Evolutionary conservation across 768 basidiomycete species (phyloP).

Genomic region (Hirschioporus abietinus): DNA sequence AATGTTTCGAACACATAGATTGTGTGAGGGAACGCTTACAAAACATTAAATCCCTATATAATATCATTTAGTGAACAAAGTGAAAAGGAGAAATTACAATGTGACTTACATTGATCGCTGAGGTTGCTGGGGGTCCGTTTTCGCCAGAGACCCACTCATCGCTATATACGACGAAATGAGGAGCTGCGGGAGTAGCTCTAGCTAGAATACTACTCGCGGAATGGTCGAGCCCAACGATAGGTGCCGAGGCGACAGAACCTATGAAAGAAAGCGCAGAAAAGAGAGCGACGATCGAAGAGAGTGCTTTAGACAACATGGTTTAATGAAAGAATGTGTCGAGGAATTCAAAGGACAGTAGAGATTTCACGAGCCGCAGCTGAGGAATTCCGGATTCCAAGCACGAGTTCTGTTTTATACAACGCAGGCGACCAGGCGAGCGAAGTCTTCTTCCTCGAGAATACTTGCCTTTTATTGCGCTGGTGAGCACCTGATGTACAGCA

Average conservation of each 20-base stretch:
- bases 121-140: constrained; percentile 42
- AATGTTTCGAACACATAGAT: background rate
- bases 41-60: constrained; percentile 52
- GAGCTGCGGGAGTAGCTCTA: constrained; percentile 39
- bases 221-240: constrained; percentile 19
- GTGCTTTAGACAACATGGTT: background rate
- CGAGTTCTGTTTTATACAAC: background rate
- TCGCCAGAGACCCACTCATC: constrained; percentile 38
- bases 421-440: background rate
- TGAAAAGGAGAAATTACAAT: too few species aligned
- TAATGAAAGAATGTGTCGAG: background rate
- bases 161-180: constrained; percentile 43
- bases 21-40: constrained; percentile 28
- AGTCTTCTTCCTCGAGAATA: background rate
- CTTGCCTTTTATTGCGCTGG: background rate
- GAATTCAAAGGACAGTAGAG: background rate
- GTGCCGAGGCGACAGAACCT: background rate
- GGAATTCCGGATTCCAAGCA: background rate
- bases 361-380: background rate
- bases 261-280: background rate
- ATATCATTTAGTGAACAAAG: background rate
- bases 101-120: constrained; percentile 35
- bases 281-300: background rate
- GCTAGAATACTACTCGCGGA: constrained; percentile 28
- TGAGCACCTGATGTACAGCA: background rate